Percentiles rank a stretch among this genome's conserved stretches.
These are phyloP conservation scores for Cyberlindnera sargentensis DNA, from an alignment of 805 yeast genomes.

Conservation along the genomic window DNA sequence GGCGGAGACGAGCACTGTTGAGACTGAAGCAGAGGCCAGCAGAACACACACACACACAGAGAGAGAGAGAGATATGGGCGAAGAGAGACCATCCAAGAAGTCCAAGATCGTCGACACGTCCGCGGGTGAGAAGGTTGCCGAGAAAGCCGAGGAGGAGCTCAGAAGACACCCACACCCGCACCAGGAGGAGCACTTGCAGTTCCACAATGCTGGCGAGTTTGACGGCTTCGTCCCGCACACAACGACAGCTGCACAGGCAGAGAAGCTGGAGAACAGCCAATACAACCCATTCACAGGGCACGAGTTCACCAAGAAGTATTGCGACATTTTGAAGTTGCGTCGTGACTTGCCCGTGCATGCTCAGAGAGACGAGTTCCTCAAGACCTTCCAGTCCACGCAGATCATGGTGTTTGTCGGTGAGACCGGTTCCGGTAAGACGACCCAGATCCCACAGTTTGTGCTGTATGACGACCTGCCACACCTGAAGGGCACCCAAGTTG, in stretches of 20 bases:
- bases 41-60: neutral
- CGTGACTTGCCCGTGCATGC: constrained; percentile 90
- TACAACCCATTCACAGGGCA: constrained; percentile 77
- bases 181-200: constrained; percentile 31
- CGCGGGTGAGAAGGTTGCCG: constrained; percentile 59
- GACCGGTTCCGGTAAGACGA: constrained; percentile 93
- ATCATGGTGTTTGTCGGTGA: constrained; percentile 93
- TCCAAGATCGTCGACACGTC: constrained; percentile 43
- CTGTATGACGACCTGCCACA: constrained; percentile 86
- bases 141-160: constrained; percentile 52
- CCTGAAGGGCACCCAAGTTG: constrained; percentile 55
- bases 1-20: neutral
- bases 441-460: constrained; percentile 85
- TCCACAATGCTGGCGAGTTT: constrained; percentile 66
- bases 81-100: constrained; percentile 39
- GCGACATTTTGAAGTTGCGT: constrained; percentile 70
- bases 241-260: constrained; percentile 62
- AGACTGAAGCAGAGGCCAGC: no score
- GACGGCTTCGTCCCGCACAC: constrained; percentile 45
- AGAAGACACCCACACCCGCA: constrained; percentile 40
- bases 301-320: constrained; percentile 55
- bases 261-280: constrained; percentile 46
- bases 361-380: constrained; percentile 83
- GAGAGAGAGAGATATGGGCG: constrained; percentile 5
- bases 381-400: constrained; percentile 78